Percentiles rank a stretch among this genome's conserved stretches.
Evolutionary conservation across 2,329 filamentous ascomycete genomes (phyloP).

Genomic region (Colletotrichum acutatum): DNA sequence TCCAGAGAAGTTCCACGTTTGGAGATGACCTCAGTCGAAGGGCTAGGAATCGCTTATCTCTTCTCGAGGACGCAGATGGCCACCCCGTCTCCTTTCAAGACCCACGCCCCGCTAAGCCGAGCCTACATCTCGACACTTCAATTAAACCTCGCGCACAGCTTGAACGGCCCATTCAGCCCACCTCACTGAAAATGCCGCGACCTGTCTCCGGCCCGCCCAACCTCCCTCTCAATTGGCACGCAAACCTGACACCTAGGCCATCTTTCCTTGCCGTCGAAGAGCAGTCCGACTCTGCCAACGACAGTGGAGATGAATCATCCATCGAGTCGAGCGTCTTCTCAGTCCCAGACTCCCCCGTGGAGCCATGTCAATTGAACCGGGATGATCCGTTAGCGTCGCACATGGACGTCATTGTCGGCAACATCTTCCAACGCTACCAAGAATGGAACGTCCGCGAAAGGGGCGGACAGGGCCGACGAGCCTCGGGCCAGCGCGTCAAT

Average conservation of each 20-base stretch:
- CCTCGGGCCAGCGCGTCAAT: background rate
- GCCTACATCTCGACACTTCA: background rate
- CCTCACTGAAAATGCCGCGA: background rate
- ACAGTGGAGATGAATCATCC: constrained; percentile 16
- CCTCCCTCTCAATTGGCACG: background rate
- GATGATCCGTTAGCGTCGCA: constrained; percentile 13
- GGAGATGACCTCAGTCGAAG: background rate
- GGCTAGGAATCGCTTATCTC: background rate
- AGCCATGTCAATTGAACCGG: background rate
- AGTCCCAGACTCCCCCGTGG: constrained; percentile 3
- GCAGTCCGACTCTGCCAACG: background rate
- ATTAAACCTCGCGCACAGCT: background rate
- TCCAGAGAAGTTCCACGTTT: background rate
- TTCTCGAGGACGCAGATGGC: background rate
- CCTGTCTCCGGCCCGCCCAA: background rate
- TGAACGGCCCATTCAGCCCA: background rate
- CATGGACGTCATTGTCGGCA: background rate
- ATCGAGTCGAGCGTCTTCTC: constrained; percentile 25
- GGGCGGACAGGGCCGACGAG: background rate
- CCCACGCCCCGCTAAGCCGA: background rate
- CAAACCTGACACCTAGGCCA: background rate
- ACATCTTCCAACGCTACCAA: background rate
- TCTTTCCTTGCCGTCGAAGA: background rate
- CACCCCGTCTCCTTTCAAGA: background rate
- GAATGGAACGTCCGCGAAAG: background rate